Conservation (phyloP, 2,329 filamentous ascomycete species). For the Chrysoporthe deuterocubensis region DNA sequence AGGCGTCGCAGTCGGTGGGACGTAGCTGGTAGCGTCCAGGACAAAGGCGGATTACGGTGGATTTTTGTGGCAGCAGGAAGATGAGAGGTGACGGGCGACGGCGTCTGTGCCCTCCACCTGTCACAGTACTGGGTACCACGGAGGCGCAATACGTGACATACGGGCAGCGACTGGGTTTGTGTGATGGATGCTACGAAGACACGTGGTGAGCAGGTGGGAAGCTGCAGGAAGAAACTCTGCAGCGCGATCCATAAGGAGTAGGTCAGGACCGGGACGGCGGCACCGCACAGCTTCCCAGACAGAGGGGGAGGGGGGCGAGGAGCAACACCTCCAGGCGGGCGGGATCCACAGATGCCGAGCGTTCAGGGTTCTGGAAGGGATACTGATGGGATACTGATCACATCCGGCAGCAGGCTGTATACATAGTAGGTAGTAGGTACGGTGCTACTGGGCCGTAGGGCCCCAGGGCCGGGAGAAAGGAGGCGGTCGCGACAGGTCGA, state of each 20-base stretch:
- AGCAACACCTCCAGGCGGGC: not conserved
- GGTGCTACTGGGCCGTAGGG: too few relatives aligned
- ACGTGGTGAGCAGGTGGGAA: slow-evolving; percentile 1
- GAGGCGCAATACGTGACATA: not conserved
- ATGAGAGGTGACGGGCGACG: not conserved
- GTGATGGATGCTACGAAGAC: not conserved
- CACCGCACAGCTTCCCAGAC: too few relatives aligned
- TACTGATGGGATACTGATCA: too few relatives aligned
- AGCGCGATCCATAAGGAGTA: not conserved
- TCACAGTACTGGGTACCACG: not conserved
- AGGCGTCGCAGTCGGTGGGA: too few relatives aligned
- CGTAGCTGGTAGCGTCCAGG: too few relatives aligned
- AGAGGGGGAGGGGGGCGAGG: too few relatives aligned
- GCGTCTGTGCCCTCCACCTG: not conserved
- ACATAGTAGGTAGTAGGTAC: too few relatives aligned
- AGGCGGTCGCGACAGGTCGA: not conserved
- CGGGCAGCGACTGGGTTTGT: not conserved
- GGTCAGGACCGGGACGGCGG: too few relatives aligned
- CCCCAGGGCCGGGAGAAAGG: not conserved
- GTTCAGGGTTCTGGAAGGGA: too few relatives aligned
- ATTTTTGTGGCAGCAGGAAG: not conserved
- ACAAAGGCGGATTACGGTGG: not conserved
- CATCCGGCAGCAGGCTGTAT: too few relatives aligned
- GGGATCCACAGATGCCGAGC: not conserved
- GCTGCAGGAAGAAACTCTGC: not conserved